Conservation (phyloP, 257 asterid species). For the Scutellaria minor region DNA sequence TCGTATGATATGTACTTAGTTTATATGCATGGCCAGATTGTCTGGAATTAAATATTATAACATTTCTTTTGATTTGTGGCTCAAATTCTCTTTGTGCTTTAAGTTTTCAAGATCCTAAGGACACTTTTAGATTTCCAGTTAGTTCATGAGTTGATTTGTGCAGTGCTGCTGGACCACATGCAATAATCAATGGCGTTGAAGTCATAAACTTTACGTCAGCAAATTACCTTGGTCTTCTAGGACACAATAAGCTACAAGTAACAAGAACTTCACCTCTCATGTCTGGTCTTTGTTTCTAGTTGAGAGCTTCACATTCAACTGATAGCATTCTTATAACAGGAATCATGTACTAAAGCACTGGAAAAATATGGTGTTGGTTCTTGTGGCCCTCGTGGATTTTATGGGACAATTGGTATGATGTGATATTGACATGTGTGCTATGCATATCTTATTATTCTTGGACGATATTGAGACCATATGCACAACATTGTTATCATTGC, state of each 20-base stretch:
- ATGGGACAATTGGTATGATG: slow-evolving; percentile 93
- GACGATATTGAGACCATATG: slow-evolving; percentile 19
- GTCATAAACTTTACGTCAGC: slow-evolving; percentile 91
- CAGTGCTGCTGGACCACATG: slow-evolving; percentile 98
- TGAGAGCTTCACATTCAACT: slow-evolving; percentile 24
- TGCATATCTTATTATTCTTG: slow-evolving; percentile 21
- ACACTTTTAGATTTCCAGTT: slow-evolving; percentile 21
- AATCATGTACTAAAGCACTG: slow-evolving; percentile 83
- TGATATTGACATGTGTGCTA: slow-evolving; percentile 16
- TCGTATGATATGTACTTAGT: slow-evolving; percentile 14
- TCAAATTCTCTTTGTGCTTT: slow-evolving; percentile 3
- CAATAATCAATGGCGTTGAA: slow-evolving; percentile 67
- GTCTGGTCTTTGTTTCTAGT: slow-evolving; percentile 30
- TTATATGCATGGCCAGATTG: slow-evolving; percentile 15
- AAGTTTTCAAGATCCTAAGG: background rate
- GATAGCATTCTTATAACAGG: slow-evolving; percentile 55
- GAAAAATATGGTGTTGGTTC: slow-evolving; percentile 99
- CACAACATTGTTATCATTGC: slow-evolving; percentile 36
- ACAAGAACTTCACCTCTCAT: slow-evolving; percentile 36
- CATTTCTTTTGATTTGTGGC: slow-evolving; percentile 5
- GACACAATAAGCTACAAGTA: slow-evolving; percentile 80
- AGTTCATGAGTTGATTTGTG: slow-evolving; percentile 39
- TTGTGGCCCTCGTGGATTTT: slow-evolving; percentile 98
- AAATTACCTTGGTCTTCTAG: slow-evolving; percentile 89
- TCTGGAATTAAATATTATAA: background rate